Evolutionary conservation across 208 protist genomes (phyloP), one percentile per base, ranked within the genome.

Genomic region (Leishmania gerbilli): DNA sequence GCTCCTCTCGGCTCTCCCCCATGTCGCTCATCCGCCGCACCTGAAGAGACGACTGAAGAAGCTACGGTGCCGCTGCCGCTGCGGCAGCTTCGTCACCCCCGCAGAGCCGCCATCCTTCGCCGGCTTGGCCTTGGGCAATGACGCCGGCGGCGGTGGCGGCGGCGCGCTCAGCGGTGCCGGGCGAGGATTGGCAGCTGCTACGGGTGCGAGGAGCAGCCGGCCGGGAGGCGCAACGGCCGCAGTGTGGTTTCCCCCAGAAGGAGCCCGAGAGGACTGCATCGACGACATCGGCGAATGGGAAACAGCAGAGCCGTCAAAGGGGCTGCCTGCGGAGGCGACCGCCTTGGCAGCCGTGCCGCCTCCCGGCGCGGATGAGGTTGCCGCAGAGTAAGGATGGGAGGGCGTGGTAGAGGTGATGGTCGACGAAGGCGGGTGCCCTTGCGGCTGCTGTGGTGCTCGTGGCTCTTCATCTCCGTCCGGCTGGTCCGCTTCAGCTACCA

Each of bases 21-120:
- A 51, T 24, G 1, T 72, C 42, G 27, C 15, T 56, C 64, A 64
- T 15, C 74, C 74, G 40, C 62, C 56, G 19, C 80, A 83, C 13
- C 45, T 51, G 42, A 83, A 83, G 19, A 83, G 56, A 34, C 80
- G 64, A 56, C 56, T 49, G 2, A 83, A 69, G n/a, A 79, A 34
- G 6, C 40, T 65, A 37, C 60, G 65, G 64, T 47, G 67, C 4
- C 62, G 47, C 40, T 56, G 72, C 9, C 65, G 60, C 40, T 58
- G 11, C 55, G 68, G 49, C 27, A 49, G 21, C 68, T 72, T 51
- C 42, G 9, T 45, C 24, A 34, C 40, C n/a, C 34, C 71, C 21
- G 60, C 76, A 45, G 51, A 11, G 17, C 51, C 49, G 56, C 71
- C 27, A 62, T 27, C 55, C 1, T 76, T 51, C 49, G 51, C n/a